Evolutionary conservation across 2,329 filamentous ascomycete genomes (phyloP), one percentile per base, ranked within the genome.

Genomic region (Metarhizium rileyi): DNA sequence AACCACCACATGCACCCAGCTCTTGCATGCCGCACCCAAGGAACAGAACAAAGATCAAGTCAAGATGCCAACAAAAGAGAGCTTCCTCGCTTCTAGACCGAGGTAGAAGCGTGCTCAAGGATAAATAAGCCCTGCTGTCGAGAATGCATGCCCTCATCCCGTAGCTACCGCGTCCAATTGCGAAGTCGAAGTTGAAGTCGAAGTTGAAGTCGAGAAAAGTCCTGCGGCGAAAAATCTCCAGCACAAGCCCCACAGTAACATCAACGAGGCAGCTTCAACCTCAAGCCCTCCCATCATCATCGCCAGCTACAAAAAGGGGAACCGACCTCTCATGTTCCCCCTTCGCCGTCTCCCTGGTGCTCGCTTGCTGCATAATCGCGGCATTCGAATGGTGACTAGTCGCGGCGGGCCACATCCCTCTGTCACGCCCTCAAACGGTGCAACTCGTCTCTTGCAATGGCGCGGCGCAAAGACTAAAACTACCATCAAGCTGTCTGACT

Each of bases 401-500:
- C 42, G 49, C 18, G 6, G 28, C n/a, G 40, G 30, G 20, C 23
- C 14, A n/a, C 23, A n/a, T 6, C 25, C 28, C 7, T 30, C 26
- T 20, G 25, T 28, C 23, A 45, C 23, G 22, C 16, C 4, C 26
- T 26, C 49, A 25, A 10, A 9, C 35, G 6, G 23, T 9, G 22
- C 27, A 16, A 16, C 30, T 25, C 18, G 20, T 23, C 30, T 4
- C 10, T 23, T 47, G 30, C 61, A 64, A 41, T 40, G 46, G 47
- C 61, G 77, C 59, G 73, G 75, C 51, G 80, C 77, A 62, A 80
- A 77, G 65, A 79, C 75, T 5, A 75, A 63, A 59, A 73, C 75
- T 3, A 73, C 72, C 1, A 56, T 82, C 56, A 76, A 67, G 52
- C 66, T 83, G 4, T 71, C 75, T 9, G 78, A 82, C 46, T 67